Conservation (phyloP, 495 filamentous ascomycete genomes). For the Podospora comata region DNA sequence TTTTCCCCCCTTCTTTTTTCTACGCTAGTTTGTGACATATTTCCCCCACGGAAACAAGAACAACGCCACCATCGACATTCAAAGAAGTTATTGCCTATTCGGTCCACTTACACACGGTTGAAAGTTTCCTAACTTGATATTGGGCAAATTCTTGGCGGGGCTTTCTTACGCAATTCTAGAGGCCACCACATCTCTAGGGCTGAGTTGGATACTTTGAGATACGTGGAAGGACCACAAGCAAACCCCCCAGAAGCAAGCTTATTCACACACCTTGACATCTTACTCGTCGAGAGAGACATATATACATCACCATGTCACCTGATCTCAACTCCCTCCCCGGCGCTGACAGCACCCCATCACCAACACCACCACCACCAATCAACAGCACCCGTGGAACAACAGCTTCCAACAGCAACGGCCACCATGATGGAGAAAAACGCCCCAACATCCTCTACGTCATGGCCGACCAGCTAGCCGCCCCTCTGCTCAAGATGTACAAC, state of each 20-base stretch:
- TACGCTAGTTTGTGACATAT: neutral
- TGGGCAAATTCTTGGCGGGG: conserved; percentile 14
- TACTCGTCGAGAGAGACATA: neutral
- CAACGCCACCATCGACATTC: conserved; percentile 6
- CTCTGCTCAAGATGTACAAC: conserved; percentile 79
- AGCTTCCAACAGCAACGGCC: conserved; percentile 2
- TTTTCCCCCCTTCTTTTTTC: neutral
- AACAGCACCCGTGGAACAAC: conserved; percentile 8
- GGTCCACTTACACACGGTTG: conserved; percentile 6
- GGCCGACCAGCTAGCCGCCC: conserved; percentile 89
- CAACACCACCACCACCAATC: conserved; percentile 16
- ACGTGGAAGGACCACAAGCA: neutral
- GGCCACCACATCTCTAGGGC: conserved; percentile 9
- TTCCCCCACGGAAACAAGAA: neutral
- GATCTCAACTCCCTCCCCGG: conserved; percentile 53
- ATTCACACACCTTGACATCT: neutral
- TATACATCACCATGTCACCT: conserved; percentile 43
- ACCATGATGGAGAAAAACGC: conserved; percentile 26
- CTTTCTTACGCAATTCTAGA: neutral
- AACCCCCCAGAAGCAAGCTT: neutral
- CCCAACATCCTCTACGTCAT: conserved; percentile 58
- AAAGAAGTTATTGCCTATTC: neutral
- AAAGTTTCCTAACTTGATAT: conserved; percentile 12
- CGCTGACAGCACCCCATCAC: conserved; percentile 26
- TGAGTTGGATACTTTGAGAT: conserved; percentile 8